Percentiles rank a stretch among this genome's conserved stretches.
phyloP scores from a whole-genome alignment of 164 flowering plant genomes.

The Chloranthus sessilifolius region DNA sequence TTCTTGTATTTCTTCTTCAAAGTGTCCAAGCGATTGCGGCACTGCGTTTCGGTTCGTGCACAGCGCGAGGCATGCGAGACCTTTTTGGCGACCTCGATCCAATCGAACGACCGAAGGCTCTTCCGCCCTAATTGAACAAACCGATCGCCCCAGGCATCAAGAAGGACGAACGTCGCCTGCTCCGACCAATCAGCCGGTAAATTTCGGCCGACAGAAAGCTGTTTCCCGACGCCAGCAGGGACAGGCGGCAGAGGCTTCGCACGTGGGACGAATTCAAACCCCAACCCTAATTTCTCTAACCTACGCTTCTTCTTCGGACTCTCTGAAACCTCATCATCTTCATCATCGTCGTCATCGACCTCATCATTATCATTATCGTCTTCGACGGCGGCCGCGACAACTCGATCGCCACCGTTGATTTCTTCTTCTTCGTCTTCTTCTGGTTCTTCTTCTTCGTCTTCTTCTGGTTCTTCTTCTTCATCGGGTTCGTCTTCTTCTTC shows the following conservation, averaged over 20 bases:
- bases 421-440: constrained; percentile 12
- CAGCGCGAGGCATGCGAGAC: constrained; percentile 42
- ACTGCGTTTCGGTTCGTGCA: constrained; percentile 50
- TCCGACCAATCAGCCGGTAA: constrained; percentile 58
- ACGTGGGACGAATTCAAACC: constrained; percentile 46
- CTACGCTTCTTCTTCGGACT: constrained; percentile 50
- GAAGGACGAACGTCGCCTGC: constrained; percentile 43
- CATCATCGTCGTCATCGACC: constrained; percentile 13
- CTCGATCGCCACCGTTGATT: constrained; percentile 4
- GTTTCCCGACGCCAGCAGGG: constrained; percentile 6
- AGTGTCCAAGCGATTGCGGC: constrained; percentile 60
- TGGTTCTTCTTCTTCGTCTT: constrained; percentile 7
- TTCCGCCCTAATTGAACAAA: constrained; percentile 76
- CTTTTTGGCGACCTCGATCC: constrained; percentile 81
- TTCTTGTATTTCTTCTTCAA: constrained; percentile 85
- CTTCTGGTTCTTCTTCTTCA: neutral
- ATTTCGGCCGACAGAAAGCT: constrained; percentile 15
- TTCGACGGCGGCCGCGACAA: constrained; percentile 1
- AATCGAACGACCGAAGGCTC: constrained; percentile 79
- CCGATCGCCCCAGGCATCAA: constrained; percentile 87
- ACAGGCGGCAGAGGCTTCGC: constrained; percentile 4
- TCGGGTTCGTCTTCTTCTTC: constrained; percentile 18
- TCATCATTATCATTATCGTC: constrained; percentile 22
- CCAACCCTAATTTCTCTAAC: constrained; percentile 28
- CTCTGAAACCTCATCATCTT: constrained; percentile 25